Percentiles rank a stretch among this genome's conserved stretches.
Evolutionary conservation across 768 basidiomycete genomes (phyloP).

Genomic region (Kwoniella botswanensis): DNA sequence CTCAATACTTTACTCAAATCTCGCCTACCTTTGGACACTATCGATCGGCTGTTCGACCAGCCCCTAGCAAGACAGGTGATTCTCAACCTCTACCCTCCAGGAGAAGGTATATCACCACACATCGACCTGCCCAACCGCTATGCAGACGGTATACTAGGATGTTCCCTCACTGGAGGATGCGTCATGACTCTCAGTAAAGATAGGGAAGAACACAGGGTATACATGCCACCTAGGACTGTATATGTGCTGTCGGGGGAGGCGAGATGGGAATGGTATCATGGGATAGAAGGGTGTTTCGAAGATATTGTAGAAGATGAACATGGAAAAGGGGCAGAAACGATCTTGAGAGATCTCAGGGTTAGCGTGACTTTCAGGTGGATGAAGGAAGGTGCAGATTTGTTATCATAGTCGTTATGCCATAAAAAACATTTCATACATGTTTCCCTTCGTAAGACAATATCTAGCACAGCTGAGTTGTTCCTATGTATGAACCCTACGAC

Average conservation of each 20-base stretch:
- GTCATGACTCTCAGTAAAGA: constrained; percentile 67
- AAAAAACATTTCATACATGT: not conserved
- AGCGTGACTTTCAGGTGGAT: constrained; percentile 90
- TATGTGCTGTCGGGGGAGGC: constrained; percentile 80
- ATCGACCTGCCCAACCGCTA: constrained; percentile 83
- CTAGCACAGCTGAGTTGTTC: not conserved
- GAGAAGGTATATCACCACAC: constrained; percentile 86
- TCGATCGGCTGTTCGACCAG: constrained; percentile 58
- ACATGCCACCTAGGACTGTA: constrained; percentile 76
- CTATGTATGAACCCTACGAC: not conserved
- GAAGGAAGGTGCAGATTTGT: constrained; percentile 76
- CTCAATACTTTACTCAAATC: constrained; percentile 65
- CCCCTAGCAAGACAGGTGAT: constrained; percentile 76
- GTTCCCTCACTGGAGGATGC: constrained; percentile 79
- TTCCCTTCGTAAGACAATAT: too few species aligned
- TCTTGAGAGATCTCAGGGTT: constrained; percentile 59
- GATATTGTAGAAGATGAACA: constrained; percentile 67
- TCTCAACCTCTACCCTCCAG: constrained; percentile 84
- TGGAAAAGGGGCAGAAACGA: constrained; percentile 26
- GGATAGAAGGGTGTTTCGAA: constrained; percentile 69
- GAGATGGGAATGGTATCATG: constrained; percentile 86
- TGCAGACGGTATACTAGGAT: constrained; percentile 85
- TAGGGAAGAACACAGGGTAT: constrained; percentile 59
- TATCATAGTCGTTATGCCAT: constrained; percentile 9
- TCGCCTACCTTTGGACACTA: constrained; percentile 63